These are phyloP conservation scores for Fraxinus xanthoxyloides DNA, from an alignment of 305 asterid genomes.

Conservation along the genomic window DNA sequence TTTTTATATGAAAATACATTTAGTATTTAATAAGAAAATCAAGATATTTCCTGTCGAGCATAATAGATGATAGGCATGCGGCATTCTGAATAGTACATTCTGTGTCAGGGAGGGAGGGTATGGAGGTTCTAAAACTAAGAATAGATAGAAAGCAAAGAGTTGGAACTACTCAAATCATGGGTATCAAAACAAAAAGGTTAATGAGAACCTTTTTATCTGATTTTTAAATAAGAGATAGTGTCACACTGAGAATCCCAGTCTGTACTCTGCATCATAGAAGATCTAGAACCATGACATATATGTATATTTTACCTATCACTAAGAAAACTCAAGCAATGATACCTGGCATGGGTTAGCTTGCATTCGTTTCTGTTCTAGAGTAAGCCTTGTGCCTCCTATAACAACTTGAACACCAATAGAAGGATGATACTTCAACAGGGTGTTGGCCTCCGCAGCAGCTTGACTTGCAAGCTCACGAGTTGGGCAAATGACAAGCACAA, in stretches of 20 bases:
- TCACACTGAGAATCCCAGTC: neutral
- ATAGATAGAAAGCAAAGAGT: neutral
- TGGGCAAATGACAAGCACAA: slow-evolving; percentile 87
- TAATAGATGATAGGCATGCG: neutral
- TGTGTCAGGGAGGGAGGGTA: neutral
- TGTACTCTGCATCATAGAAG: neutral
- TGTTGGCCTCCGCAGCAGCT: slow-evolving; percentile 92
- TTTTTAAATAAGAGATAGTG: neutral
- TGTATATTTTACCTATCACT: neutral
- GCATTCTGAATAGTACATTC: neutral
- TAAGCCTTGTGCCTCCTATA: slow-evolving; percentile 90
- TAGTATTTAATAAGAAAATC: neutral
- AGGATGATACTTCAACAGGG: slow-evolving; percentile 80
- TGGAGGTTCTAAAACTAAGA: neutral
- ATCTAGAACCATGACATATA: slow-evolving; percentile 1
- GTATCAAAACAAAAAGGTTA: neutral
- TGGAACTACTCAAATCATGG: neutral
- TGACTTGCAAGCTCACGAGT: slow-evolving; percentile 95
- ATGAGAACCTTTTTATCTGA: neutral
- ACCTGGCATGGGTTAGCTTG: slow-evolving; percentile 98
- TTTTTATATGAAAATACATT: slow-evolving; percentile 2
- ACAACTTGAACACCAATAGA: slow-evolving; percentile 97
- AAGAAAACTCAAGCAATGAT: neutral
- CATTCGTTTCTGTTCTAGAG: slow-evolving; percentile 84
- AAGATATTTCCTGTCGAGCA: neutral